Base-by-base conservation (phyloP, 2,329 filamentous ascomycete genomes). In the Cladophialophora yegresii region DNA sequence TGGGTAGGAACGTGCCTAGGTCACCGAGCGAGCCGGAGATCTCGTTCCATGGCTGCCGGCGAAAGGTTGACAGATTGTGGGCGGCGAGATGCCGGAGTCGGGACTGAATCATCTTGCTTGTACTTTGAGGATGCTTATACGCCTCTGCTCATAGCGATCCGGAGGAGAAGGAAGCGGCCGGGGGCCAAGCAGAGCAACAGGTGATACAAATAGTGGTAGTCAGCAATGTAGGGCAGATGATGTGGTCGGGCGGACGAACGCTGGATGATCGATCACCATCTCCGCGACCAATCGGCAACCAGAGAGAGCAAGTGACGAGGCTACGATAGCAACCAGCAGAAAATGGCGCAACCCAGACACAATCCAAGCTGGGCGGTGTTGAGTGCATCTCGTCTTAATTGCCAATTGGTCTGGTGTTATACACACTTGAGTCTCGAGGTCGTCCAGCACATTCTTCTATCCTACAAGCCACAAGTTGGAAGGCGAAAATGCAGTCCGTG, bases 21-120 rank as follows among this genome's bases (percentile, higher is more conserved):
- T 97, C 93, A 67, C 93, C 93, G 2, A 92, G 83, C 0, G 93
- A 90, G 58, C 93, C 93, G 1, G 93, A 96, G 59, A 98, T 86
- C 79, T 98, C 93, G 55, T 89, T 77, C 16, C 89, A 78, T 67
- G 87, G 85, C 56, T 84, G 81, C 23, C 73, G 75, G 66, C 78
- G 81, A 64, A 89, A 77, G 12, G 83, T 87, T 26, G 78, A 74
- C 67, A 85, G 73, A 78, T 89, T 89, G 71, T 87, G 71, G 10
- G 67, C 26, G 51, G 55, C 49, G 12, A 60, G 43, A 5, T 60
- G 66, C 6, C 62, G 61, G 20, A 66, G 58, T 40, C 58, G 58
- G 43, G 53, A 51, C 16, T 33, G 26, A 26, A 23, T 61, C 57
- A 61, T 64, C 23, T 20, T 58, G 55, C 13, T n/a, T 30, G 26